These are phyloP conservation scores for Tritrichomonas foetus DNA, from an alignment of 208 protist genomes.

Conservation along the genomic window DNA sequence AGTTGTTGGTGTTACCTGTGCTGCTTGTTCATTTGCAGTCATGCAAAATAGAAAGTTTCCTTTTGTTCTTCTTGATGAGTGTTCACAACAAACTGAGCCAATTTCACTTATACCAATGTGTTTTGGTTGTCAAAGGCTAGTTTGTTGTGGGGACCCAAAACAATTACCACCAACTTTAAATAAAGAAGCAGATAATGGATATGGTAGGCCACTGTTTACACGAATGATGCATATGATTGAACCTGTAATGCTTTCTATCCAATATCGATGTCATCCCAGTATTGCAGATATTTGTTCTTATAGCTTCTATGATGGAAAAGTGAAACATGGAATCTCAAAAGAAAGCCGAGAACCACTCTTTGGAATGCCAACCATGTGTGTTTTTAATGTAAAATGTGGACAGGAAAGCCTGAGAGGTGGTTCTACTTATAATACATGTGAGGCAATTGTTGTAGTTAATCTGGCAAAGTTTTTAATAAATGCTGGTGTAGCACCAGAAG, in stretches of 20 bases:
- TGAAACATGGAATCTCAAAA: background rate
- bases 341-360: background rate
- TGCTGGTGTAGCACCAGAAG: background rate
- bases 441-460: background rate
- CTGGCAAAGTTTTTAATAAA: background rate
- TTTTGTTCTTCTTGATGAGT: slow-evolving; percentile 47
- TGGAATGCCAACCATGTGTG: background rate
- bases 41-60: background rate
- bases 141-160: slow-evolving; percentile 45
- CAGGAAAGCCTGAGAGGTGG: background rate
- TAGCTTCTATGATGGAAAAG: background rate
- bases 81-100: slow-evolving; percentile 47
- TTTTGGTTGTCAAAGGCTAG: background rate
- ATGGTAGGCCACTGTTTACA: background rate
- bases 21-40: background rate
- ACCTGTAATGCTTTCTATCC: background rate
- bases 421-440: background rate
- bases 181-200: background rate
- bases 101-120: slow-evolving; percentile 41
- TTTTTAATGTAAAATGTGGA: background rate
- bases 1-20: slow-evolving; percentile 23
- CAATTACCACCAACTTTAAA: slow-evolving; percentile 46
- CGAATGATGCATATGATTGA: background rate
- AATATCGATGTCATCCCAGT: slow-evolving; percentile 13
- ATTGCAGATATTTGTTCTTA: slow-evolving; percentile 10